Evolutionary conservation across 2,329 filamentous ascomycete genomes (phyloP), one percentile per base, ranked within the genome.

Genomic region (Colletotrichum sp.): DNA sequence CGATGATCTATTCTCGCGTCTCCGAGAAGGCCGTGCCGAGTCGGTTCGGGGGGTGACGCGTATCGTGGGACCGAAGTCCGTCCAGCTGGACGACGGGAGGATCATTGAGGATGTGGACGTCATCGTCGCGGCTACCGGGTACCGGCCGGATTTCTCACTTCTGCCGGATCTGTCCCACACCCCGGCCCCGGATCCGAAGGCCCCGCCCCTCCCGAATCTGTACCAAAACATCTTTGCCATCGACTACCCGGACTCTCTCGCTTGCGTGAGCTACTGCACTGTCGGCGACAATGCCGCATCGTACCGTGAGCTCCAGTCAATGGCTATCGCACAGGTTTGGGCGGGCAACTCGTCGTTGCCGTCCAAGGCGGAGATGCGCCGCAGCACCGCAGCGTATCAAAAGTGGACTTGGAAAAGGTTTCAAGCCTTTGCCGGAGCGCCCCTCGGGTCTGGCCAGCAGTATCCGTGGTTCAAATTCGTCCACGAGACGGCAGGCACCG

Each of bases 171-270:
- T 71, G 5, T 77, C 77, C 32, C 76, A 82, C 55, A 79, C 83
- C 75, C 13, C 15, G 13, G 81, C 81, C 2, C 82, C 79, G 6
- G n/a, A 79, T 69, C 32, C 78, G 57, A n/a, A 76, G 60, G 52
- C 81, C 72, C 81, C 79, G 7, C 77, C 82, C 0, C 81, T 87
- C 1, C 81, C 84, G 5, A 78, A 83, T 1, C 80, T 89, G 3
- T 89, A 86, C 69, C 84, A 85, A 52, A 88, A 88, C 77, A 78
- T 89, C 6, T 87, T 90, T 76, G 87, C 87, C 2, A 82, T 87
- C 0, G 79, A 83, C 28, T 80, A 86, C 28, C 85, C 87, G 5
- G 82, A 87, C 12, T 87, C 85, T 10, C 82, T 89, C 6, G 89
- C 86, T 0, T 85, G 88, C 67, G 79, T 88, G 71, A 85, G 85